phyloP scores from a whole-genome alignment of 2,329 filamentous ascomycete species.

The Diaporthe caulivora region DNA sequence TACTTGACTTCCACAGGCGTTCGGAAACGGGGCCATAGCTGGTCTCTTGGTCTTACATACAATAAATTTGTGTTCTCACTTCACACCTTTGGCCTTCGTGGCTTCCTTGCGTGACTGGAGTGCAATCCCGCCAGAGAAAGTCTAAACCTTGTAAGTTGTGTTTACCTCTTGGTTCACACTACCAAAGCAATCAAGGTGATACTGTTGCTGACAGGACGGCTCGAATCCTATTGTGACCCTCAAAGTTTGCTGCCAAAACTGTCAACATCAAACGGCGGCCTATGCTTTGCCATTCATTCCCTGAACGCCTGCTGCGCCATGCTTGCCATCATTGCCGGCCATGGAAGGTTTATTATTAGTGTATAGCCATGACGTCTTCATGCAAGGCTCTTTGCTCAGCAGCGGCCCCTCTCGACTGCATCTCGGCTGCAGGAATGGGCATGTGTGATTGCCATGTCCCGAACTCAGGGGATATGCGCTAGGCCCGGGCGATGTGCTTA shows the following conservation, averaged over 20 bases:
- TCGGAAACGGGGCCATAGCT: slow-evolving; percentile 10
- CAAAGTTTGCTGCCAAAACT: neutral
- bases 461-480: slow-evolving; percentile 19
- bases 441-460: slow-evolving; percentile 13
- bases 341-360: neutral
- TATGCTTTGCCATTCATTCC: neutral
- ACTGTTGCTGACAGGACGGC: neutral
- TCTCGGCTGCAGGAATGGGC: slow-evolving; percentile 25
- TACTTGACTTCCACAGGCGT: slow-evolving; percentile 32
- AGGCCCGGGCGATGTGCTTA: slow-evolving; percentile 18
- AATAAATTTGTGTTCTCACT: slow-evolving; percentile 2
- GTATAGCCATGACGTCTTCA: slow-evolving; percentile 15
- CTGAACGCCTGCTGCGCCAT: neutral
- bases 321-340: neutral
- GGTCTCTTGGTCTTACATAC: slow-evolving; percentile 28
- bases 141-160: neutral
- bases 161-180: no score
- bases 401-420: slow-evolving; percentile 21
- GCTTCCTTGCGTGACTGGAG: neutral
- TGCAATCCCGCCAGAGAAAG: no score
- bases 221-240: neutral
- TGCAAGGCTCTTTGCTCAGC: slow-evolving; percentile 5
- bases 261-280: neutral
- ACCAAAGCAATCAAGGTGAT: neutral
- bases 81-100: neutral